Evolutionary conservation across 805 yeast genomes (phyloP).

Genomic region (Zygosaccharomyces lentus): DNA sequence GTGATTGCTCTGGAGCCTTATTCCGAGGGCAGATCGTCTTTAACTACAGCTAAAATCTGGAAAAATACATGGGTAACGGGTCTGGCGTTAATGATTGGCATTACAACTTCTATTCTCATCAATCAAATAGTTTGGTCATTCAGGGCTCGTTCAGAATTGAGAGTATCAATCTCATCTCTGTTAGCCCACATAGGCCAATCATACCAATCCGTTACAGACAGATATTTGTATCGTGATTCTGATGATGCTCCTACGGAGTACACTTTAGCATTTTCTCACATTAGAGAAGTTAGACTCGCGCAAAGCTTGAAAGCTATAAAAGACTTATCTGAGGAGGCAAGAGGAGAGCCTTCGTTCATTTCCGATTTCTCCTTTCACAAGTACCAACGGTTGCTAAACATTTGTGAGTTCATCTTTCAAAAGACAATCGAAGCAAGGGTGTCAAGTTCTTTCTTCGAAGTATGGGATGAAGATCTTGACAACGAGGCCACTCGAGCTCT

Average conservation of each 20-base stretch:
- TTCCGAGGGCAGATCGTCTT: constrained; percentile 14
- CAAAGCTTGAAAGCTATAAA: constrained; percentile 41
- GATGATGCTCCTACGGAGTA: constrained; percentile 45
- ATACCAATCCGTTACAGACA: constrained; percentile 45
- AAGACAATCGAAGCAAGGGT: constrained; percentile 47
- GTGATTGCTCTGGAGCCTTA: constrained; percentile 37
- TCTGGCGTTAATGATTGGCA: constrained; percentile 39
- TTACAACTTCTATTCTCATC: constrained; percentile 35
- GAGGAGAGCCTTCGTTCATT: constrained; percentile 37
- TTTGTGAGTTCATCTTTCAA: constrained; percentile 40
- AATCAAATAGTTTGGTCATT: constrained; percentile 50
- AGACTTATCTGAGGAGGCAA: constrained; percentile 36
- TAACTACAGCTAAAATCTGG: constrained; percentile 32
- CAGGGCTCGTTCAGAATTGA: constrained; percentile 41
- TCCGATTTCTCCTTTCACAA: constrained; percentile 35
- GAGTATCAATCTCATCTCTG: constrained; percentile 38
- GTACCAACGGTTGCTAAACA: constrained; percentile 35
- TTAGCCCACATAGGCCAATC: constrained; percentile 43
- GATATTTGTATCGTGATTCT: constrained; percentile 46
- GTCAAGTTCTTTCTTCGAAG: constrained; percentile 44
- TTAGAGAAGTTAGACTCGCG: constrained; percentile 46
- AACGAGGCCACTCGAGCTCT: constrained; percentile 38
- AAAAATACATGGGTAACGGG: constrained; percentile 40
- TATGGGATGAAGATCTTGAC: constrained; percentile 42
- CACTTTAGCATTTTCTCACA: constrained; percentile 41